phyloP scores from a whole-genome alignment of 768 basidiomycete genomes.

The Auricularia cornea region DNA sequence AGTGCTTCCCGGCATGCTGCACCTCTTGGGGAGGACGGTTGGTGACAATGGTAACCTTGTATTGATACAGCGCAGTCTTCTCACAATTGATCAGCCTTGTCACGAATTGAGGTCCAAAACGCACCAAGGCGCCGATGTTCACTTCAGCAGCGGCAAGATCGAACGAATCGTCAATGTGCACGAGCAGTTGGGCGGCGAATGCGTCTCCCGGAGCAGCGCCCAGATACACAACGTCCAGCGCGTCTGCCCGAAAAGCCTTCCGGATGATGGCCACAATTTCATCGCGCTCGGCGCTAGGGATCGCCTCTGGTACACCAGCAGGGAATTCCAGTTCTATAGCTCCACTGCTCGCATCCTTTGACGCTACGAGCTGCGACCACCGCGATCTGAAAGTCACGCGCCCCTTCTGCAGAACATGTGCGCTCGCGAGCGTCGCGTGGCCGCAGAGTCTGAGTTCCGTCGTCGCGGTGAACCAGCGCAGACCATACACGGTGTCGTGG shows the following conservation, averaged over 20 bases:
- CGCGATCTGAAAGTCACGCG: constrained; percentile 13
- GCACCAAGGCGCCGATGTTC: constrained; percentile 14
- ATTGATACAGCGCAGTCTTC: constrained; percentile 1
- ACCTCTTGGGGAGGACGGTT: background rate
- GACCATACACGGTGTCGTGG: constrained; percentile 4
- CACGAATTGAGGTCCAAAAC: background rate
- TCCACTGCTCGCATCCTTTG: constrained; percentile 4
- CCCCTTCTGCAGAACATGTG: constrained; percentile 8
- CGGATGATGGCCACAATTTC: constrained; percentile 4
- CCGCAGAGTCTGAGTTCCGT: constrained; percentile 22
- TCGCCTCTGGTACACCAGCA: constrained; percentile 2
- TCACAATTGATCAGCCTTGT: no score
- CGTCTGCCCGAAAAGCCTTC: constrained; percentile 5
- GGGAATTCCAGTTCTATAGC: constrained; percentile 21
- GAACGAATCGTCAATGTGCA: constrained; percentile 15
- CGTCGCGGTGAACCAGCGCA: constrained; percentile 23
- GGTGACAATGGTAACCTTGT: constrained; percentile 13
- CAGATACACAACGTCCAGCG: constrained; percentile 11
- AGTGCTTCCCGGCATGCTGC: constrained; percentile 7
- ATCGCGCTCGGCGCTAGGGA: constrained; percentile 4
- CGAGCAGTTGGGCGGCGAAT: constrained; percentile 12
- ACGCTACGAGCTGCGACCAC: constrained; percentile 13
- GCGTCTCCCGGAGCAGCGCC: constrained; percentile 5
- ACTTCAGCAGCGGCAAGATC: constrained; percentile 12
- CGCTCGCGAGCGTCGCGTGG: constrained; percentile 25